Evolutionary conservation across 805 yeast species (phyloP).

Genomic region (Saccharomycopsis oosterbeekiorum): DNA sequence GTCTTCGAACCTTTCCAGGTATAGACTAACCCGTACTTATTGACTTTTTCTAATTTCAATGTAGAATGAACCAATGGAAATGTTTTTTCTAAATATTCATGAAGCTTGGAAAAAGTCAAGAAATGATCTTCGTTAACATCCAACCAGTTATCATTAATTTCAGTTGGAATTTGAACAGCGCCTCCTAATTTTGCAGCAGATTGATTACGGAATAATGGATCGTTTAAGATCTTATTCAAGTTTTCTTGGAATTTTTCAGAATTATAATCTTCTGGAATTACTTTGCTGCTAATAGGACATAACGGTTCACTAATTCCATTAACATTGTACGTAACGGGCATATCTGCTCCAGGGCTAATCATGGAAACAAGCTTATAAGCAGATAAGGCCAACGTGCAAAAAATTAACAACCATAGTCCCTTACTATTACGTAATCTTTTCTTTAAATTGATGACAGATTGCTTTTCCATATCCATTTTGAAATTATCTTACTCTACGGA

Average conservation of each 20-base stretch:
- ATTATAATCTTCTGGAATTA: slow-evolving; percentile 5
- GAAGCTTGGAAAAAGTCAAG: slow-evolving; percentile 39
- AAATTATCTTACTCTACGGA: no score
- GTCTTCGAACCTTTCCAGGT: slow-evolving; percentile 50
- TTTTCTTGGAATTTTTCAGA: slow-evolving; percentile 2
- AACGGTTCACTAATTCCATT: background rate
- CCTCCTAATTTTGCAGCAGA: slow-evolving; percentile 41
- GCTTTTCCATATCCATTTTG: background rate
- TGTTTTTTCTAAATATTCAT: slow-evolving; percentile 38
- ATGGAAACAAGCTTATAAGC: background rate
- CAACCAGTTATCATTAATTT: slow-evolving; percentile 35
- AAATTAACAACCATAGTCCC: background rate
- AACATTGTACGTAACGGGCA: background rate
- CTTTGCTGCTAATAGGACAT: slow-evolving; percentile 11
- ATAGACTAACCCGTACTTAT: slow-evolving; percentile 52
- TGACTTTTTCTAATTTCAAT: slow-evolving; percentile 45
- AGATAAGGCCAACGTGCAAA: background rate
- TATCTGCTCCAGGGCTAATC: background rate
- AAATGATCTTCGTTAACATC: slow-evolving; percentile 44
- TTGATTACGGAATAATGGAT: slow-evolving; percentile 28
- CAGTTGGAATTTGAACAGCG: slow-evolving; percentile 59
- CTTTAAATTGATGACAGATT: background rate
- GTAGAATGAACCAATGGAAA: slow-evolving; percentile 45
- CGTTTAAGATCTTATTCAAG: slow-evolving; percentile 20
- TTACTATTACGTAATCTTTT: background rate